Evolutionary conservation across 371 early-diverging fungal genomes (phyloP), one percentile per base, ranked within the genome.

Genomic region (Nosema granulosis): DNA sequence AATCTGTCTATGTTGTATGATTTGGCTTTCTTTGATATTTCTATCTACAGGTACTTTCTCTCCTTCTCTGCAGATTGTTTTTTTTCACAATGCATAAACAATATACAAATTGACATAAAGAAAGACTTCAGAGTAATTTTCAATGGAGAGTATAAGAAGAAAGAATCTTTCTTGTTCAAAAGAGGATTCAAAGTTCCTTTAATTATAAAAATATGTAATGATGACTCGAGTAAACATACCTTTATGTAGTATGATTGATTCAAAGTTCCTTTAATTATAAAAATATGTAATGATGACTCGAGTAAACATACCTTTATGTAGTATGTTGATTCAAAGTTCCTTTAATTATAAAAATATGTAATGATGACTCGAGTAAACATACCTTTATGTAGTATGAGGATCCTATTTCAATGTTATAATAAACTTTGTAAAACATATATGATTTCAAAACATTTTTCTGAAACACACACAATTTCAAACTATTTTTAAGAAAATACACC

Each of bases 81-180:
- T 29, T 59, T 31, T 26, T 16, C 26, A 59, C 26, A 29, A 4
- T 31, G 11, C 18, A 29, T 29, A 31, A 28, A 28, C 3, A 20
- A 59, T 59, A 28, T 9, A 26, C 12, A 29, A 28, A 59, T 59
- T 59, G 1, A 6, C 3, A 34, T 59, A 31, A 34, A 59, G 26
- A 31, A 31, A 59, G 22, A 59, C 32, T 28, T 28, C 12, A 59
- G 32, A 31, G 32, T 59, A 13, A 13, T 6, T 59, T 11, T 59
- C 1, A 31, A 59, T 24, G 59, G 22, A 3, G 22, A 59, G 22
- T 59, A 59, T 29, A 12, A 59, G 11, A 59, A 59, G 32, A 31
- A 26, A 31, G 9, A 31, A 31, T 59, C 59, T 9, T 59, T 59
- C 32, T 59, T 59, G 32, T 59, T 59, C 22, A 59, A 59, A 59